Base-by-base conservation (phyloP, 768 basidiomycete genomes). In the Trametes coccinea region DNA sequence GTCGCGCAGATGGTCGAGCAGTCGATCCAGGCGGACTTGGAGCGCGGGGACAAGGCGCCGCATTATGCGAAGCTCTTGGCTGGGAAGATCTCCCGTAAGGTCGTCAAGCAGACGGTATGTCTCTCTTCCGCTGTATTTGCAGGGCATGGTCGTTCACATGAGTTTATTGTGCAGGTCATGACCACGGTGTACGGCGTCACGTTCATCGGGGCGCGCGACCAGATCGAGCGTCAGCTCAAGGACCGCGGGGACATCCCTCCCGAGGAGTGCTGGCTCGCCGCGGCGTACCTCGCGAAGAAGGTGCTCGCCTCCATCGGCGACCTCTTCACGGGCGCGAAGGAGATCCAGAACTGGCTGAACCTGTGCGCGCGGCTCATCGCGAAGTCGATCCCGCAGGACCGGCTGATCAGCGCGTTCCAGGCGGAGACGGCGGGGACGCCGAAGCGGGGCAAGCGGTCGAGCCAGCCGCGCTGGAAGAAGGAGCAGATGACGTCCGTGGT, bases 161-260 rank as follows among this genome's bases (percentile, higher is more conserved):
- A 11, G 5, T 48, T 5, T 5, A 10, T 11, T 14, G 48, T 27
- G 2, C 64, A 90, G 88, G 93, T 98, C 65, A 99, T 99, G 97
- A 99, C 96, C 0, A 98, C 96, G 2, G 96, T 98, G 37, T 98
- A 98, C 71, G 96, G 97, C 22, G 95, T 99, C 14, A 99, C 97
- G 0, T 95, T 88, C 75, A 77, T 98, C 56, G 97, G 97, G 39
- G 97, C 97, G 22, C 84, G 93, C 45, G 92, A 93, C 8, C 97
- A 98, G 76, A 97, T 98, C 56, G 91, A 94, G 75, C 89, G 76
- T 69, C 95, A 98, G 76, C 76, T 99, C 41, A 83, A 80, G 66
- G 91, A 92, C 57, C 79, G 88, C 57, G 83, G 84, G 29, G 89
- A 90, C 61, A 79, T 96, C 30, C 80, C 84, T 2, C 74, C 82